These are phyloP conservation scores for Trichoderma koningii DNA, from an alignment of 2,329 filamentous ascomycete species.

Conservation along the genomic window DNA sequence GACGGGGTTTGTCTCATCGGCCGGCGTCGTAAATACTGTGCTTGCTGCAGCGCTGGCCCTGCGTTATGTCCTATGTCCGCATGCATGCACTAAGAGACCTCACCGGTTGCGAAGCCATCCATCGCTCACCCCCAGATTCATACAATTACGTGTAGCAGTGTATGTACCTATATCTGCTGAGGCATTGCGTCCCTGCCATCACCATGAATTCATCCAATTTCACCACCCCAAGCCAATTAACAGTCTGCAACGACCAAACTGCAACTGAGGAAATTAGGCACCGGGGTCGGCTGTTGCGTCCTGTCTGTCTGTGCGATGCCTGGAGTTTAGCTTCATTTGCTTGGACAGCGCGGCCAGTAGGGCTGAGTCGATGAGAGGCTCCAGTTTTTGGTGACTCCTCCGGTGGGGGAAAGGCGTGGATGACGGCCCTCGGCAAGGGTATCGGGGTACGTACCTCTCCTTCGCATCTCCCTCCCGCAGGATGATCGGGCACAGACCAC, in stretches of 20 bases:
- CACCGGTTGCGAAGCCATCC: not conserved
- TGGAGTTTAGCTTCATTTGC: no score
- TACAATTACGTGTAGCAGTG: no score
- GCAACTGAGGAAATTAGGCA: no score
- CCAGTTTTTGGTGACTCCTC: conserved; percentile 5
- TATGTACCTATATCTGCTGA: no score
- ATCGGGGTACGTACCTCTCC: not conserved
- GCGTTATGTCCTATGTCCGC: conserved; percentile 15
- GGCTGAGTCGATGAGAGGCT: conserved; percentile 14
- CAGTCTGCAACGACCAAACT: no score
- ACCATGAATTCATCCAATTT: no score
- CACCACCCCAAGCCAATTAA: no score
- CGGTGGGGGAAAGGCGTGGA: not conserved
- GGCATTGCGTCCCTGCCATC: no score
- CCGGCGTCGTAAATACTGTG: not conserved
- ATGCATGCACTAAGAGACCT: not conserved
- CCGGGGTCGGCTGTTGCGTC: not conserved
- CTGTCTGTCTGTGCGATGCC: not conserved
- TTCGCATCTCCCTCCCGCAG: not conserved
- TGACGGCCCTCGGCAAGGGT: conserved; percentile 9
- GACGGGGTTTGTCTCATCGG: not conserved
- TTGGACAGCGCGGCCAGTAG: not conserved
- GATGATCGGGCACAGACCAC: conserved; percentile 24
- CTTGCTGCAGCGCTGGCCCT: not conserved
- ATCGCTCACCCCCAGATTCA: no score